Conservation (phyloP, 2,329 filamentous ascomycete species). For the Diaporthe amygdali region DNA sequence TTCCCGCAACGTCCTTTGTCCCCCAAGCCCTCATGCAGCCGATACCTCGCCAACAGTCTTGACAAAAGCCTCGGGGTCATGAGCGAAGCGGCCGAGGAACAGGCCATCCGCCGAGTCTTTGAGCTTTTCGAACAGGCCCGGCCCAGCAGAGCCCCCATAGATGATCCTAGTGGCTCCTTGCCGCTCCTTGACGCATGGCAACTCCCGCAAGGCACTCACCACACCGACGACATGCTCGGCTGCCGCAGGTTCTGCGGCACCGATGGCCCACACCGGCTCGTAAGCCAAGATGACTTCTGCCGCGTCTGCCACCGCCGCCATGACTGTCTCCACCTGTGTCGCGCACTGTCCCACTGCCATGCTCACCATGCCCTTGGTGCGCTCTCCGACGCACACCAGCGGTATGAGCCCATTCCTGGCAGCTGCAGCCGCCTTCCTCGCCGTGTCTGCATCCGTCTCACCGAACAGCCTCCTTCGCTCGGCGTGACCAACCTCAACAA, state of each 20-base stretch:
- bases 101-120: conserved; percentile 77
- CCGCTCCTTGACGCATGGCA: conserved; percentile 56
- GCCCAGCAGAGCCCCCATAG: conserved; percentile 84
- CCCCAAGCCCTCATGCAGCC: conserved; percentile 36
- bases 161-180: conserved; percentile 70
- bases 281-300: conserved; percentile 81
- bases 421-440: conserved; percentile 72
- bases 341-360: conserved; percentile 70
- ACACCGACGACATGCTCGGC: conserved; percentile 76
- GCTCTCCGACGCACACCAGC: conserved; percentile 81
- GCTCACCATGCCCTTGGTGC: conserved; percentile 54
- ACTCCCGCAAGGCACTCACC: conserved; percentile 63
- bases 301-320: conserved; percentile 63
- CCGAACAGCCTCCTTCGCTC: conserved; percentile 75
- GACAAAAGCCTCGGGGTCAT: conserved; percentile 74
- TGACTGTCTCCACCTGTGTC: conserved; percentile 67
- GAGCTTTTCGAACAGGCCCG: conserved; percentile 73
- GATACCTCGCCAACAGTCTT: conserved; percentile 76
- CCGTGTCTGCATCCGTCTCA: conserved; percentile 74
- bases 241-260: conserved; percentile 72
- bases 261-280: conserved; percentile 90
- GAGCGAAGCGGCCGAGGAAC: conserved; percentile 82
- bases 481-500: conserved; percentile 83
- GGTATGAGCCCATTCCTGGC: conserved; percentile 75
- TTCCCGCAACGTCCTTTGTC: background rate